Base-by-base conservation (phyloP, 441 rosid genomes). In the Biscutella laevigata region DNA sequence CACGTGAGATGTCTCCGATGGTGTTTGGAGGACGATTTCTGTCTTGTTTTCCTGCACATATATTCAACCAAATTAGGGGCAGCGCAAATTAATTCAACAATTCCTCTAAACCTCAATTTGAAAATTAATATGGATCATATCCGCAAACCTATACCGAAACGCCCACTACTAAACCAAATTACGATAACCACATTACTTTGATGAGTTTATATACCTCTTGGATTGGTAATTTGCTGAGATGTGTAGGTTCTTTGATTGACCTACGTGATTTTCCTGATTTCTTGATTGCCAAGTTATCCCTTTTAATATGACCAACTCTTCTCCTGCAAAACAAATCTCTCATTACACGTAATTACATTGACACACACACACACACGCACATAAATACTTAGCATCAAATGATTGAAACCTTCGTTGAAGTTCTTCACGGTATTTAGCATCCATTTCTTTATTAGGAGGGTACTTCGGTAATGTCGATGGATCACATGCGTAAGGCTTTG, bases 381-480 rank as follows among this genome's bases (percentile, higher is more conserved):
- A n/a, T n/a, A n/a, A n/a, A n/a, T n/a, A n/a, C n/a, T n/a, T n/a
- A n/a, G 38, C 7, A 10, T 17, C 8, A 0, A 28, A 21, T 34
- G 25, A 10, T 13, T 45, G 17, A 29, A 15, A 66, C 71, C 71
- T 67, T 91, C 96, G 73, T 63, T 77, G 78, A 15, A 75, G 68
- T 36, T 82, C 96, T 47, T 92, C 91, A 4, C 94, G 81, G 51
- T 52, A 62, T 69, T 83, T 88, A 53, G 86, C 99, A 73, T 88
- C 97, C 53, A 92, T 81, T 79, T 92, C 99, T 66, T 79, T 92
- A 45, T 77, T 92, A 59, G 99, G 94, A 40, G 91, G 75, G 54
- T 88, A 92, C 76, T 75, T 79, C n/a, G 97, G 97, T 76, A 92
- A 75, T 62, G 75, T 78, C 26, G 92, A 86, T 14, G 95, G 95